phyloP scores from a whole-genome alignment of 768 basidiomycete genomes.

The Boletales sp. region DNA sequence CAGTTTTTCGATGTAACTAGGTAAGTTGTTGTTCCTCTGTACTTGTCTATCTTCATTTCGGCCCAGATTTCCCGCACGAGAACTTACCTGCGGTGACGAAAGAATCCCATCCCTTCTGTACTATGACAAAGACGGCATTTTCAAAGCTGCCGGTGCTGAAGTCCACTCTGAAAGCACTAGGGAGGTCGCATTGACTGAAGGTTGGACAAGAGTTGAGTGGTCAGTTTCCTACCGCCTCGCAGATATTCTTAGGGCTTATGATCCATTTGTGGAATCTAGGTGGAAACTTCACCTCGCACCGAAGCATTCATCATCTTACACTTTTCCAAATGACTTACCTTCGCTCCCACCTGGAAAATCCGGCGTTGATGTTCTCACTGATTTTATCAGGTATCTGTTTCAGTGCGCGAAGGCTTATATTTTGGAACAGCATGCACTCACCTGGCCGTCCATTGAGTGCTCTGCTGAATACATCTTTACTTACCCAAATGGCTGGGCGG shows the following conservation, averaged over 20 bases:
- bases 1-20: too few species aligned
- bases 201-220: conserved; percentile 17
- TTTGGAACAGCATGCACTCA: conserved; percentile 5
- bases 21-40: too few species aligned
- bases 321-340: conserved; percentile 28
- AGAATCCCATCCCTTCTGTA: conserved; percentile 45
- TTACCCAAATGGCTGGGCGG: conserved; percentile 29
- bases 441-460: conserved; percentile 10
- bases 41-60: too few species aligned
- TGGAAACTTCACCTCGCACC: conserved; percentile 25
- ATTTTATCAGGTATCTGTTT: conserved; percentile 20
- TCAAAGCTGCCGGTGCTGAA: conserved; percentile 39
- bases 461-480: conserved; percentile 19
- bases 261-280: too few species aligned
- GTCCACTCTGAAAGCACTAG: conserved; percentile 29
- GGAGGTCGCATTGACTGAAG: conserved; percentile 32
- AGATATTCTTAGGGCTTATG: neutral
- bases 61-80: conserved; percentile 42
- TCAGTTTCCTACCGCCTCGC: neutral
- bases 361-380: conserved; percentile 11
- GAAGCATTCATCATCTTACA: conserved; percentile 8
- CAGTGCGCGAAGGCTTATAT: conserved; percentile 11
- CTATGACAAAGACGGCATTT: conserved; percentile 36
- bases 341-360: conserved; percentile 23
- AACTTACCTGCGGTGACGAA: conserved; percentile 35